Evolutionary conservation across 805 yeast genomes (phyloP), one percentile per base, ranked within the genome.

Genomic region (Ogataea minuta): DNA sequence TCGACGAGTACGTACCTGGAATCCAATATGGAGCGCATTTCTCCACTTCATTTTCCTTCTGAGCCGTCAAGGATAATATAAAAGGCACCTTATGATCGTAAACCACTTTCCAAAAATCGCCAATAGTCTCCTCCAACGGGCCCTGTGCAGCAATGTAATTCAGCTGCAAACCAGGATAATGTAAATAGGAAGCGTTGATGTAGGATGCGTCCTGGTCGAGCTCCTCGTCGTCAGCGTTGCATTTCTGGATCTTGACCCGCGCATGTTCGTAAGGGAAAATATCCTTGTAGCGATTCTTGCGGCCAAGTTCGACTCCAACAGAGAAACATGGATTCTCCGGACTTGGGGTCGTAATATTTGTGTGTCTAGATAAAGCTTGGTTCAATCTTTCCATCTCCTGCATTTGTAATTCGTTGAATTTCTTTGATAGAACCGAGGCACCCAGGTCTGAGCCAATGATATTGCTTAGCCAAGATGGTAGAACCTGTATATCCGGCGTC

Each of bases 111-210:
- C 95, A 89, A 54, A 91, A 90, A 59, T 91, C 96, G 14, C 78
- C 79, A 17, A 81, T 71, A 0, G 98, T 91, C 26, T 72, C 72
- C 2, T 57, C 59, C 43, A 85, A 61, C 2, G 99, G 99, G 2
- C 96, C 99, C 60, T 91, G 96, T 1, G 95, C 76, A 0, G 95
- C 96, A 52, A 90, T 85, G 55, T 82, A 84, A 28, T 73, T 71
- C 27, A 63, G 43, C 4, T 52, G 34, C 28, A 72, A 52, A 49
- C 63, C 40, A 56, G 68, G 43, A 54, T 71, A 54, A 50, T 68
- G 42, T 32, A 86, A 62, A 63, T 86, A 84, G 16, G 90, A 86
- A 0, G 98, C 99, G 63, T 90, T 90, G 52, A 90, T 87, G 59
- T 90, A 90, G 3, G 59, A 52, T 1, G 53, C 39, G 57, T 81